Conservation (phyloP, 768 basidiomycete species). For the Holtermannia corniformis region DNA sequence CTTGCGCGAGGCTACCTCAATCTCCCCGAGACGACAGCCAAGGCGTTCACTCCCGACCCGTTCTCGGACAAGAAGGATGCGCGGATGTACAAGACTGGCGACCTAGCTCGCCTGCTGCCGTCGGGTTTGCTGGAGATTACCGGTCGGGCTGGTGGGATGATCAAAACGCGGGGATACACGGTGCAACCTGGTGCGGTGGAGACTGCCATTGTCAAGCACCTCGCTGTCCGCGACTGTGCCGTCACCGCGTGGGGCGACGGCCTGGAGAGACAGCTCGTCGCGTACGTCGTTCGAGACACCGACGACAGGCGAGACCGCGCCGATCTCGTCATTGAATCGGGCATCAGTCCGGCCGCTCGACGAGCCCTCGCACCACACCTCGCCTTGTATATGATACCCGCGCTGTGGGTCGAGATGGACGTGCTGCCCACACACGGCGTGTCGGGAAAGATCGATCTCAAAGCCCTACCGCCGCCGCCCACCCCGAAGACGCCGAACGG, state of each 20-base stretch:
- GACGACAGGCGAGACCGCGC: constrained; percentile 3
- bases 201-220: constrained; percentile 11
- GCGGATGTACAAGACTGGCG: constrained; percentile 13
- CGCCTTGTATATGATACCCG: constrained; percentile 8
- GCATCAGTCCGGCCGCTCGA: constrained; percentile 7
- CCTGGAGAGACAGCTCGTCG: constrained; percentile 8
- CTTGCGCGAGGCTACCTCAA: constrained; percentile 13
- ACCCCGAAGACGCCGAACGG: constrained; percentile 1
- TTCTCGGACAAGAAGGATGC: neutral
- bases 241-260: constrained; percentile 7
- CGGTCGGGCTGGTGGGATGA: constrained; percentile 10
- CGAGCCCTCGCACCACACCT: neutral
- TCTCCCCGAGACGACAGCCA: constrained; percentile 9
- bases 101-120: constrained; percentile 10
- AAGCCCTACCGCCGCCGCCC: constrained; percentile 8
- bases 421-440: constrained; percentile 10
- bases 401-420: constrained; percentile 11
- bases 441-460: constrained; percentile 13
- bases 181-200: constrained; percentile 8
- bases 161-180: constrained; percentile 12
- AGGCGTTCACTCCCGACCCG: constrained; percentile 7
- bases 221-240: constrained; percentile 11
- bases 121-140: constrained; percentile 14
- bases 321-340: constrained; percentile 7
- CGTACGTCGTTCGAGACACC: constrained; percentile 8